Evolutionary conservation across 2,329 filamentous ascomycete genomes (phyloP).

Genomic region (Fusarium musae): DNA sequence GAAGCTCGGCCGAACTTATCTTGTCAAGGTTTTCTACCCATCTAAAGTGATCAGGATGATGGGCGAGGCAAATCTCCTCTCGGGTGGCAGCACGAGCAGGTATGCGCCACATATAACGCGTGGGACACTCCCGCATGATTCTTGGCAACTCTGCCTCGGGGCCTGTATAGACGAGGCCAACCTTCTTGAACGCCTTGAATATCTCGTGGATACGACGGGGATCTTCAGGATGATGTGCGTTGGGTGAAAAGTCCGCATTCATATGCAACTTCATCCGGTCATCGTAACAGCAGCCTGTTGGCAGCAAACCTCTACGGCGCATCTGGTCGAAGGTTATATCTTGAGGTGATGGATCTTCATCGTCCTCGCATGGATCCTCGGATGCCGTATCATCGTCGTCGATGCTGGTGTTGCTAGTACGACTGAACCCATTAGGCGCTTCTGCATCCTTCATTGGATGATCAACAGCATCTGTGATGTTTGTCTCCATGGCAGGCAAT

Average conservation of each 20-base stretch:
- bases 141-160: slow-evolving; percentile 64
- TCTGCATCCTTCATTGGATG: slow-evolving; percentile 57
- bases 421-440: slow-evolving; percentile 41
- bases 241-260: slow-evolving; percentile 78
- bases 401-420: slow-evolving; percentile 29
- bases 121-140: slow-evolving; percentile 65
- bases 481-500: slow-evolving; percentile 18
- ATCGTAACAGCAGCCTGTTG: slow-evolving; percentile 89
- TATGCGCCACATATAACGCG: slow-evolving; percentile 79
- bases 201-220: slow-evolving; percentile 92
- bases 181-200: slow-evolving; percentile 86
- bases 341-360: slow-evolving; percentile 51
- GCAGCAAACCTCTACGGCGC: slow-evolving; percentile 62
- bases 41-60: slow-evolving; percentile 79
- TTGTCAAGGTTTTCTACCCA: slow-evolving; percentile 74
- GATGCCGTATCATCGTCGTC: slow-evolving; percentile 50
- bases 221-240: slow-evolving; percentile 92
- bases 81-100: slow-evolving; percentile 79
- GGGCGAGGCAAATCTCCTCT: slow-evolving; percentile 83
- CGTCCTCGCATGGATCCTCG: slow-evolving; percentile 51
- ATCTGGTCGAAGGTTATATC: slow-evolving; percentile 53
- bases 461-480: slow-evolving; percentile 57
- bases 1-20: slow-evolving; percentile 72
- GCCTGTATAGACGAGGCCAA: slow-evolving; percentile 77
- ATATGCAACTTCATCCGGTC: slow-evolving; percentile 95